These are phyloP conservation scores for Suillus tomentosus DNA, from an alignment of 768 basidiomycete genomes.

Conservation along the genomic window DNA sequence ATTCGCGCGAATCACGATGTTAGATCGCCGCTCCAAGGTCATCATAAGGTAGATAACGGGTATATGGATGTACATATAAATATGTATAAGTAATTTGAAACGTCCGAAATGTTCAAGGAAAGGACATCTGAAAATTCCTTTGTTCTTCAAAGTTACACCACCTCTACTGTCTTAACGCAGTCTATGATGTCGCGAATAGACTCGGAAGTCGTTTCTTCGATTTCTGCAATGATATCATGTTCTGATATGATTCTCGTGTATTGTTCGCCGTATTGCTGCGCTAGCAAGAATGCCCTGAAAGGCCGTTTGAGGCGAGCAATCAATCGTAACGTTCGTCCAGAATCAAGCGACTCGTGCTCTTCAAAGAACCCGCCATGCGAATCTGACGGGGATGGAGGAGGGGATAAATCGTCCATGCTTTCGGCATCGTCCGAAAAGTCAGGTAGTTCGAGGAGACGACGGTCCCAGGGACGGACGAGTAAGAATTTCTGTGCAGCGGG, in stretches of 20 bases:
- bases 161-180: not conserved
- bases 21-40: too few species aligned
- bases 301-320: not conserved
- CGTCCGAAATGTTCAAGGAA: too few species aligned
- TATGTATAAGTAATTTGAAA: too few species aligned
- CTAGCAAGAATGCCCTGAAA: not conserved
- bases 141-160: not conserved
- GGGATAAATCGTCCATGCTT: not conserved
- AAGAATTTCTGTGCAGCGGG: not conserved
- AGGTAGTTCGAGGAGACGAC: not conserved
- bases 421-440: not conserved
- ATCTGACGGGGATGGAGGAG: not conserved
- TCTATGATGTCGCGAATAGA: not conserved
- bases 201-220: not conserved
- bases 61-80: too few species aligned
- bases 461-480: not conserved
- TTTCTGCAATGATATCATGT: not conserved
- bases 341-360: not conserved
- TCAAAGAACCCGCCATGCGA: not conserved
- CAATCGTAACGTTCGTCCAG: not conserved
- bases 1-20: too few species aligned
- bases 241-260: not conserved
- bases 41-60: too few species aligned
- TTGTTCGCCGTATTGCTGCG: not conserved
- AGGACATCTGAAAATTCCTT: too few species aligned